phyloP scores from a whole-genome alignment of 2,329 filamentous ascomycete genomes.

The Penicillium rolfsii region DNA sequence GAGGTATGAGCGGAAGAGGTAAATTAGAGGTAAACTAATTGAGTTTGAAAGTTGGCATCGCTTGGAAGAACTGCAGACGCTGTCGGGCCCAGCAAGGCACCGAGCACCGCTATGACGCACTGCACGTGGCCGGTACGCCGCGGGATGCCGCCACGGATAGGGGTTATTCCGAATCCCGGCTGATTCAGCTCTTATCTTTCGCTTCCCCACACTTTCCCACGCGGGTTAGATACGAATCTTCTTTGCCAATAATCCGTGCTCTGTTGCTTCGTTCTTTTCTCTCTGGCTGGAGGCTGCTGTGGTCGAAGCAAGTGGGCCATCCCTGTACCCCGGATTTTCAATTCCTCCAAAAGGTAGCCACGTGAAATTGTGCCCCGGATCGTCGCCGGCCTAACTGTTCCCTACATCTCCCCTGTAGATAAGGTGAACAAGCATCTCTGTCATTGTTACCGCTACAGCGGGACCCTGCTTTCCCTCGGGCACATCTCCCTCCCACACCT shows the following conservation, averaged over 20 bases:
- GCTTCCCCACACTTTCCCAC: slow-evolving; percentile 32
- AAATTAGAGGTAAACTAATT: not conserved
- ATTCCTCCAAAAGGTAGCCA: not conserved
- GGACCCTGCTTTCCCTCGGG: slow-evolving; percentile 12
- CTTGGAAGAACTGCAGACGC: not conserved
- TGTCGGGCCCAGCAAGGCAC: slow-evolving; percentile 1
- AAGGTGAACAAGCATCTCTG: slow-evolving; percentile 4
- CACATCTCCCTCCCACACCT: slow-evolving; percentile 36
- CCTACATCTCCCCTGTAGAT: slow-evolving; percentile 15
- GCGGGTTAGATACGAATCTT: slow-evolving; percentile 16
- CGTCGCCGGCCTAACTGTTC: slow-evolving; percentile 15
- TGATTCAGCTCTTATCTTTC: slow-evolving; percentile 27
- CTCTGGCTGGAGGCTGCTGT: not conserved
- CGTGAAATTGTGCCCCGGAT: slow-evolving; percentile 14
- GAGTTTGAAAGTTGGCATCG: slow-evolving; percentile 1
- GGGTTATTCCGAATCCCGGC: slow-evolving; percentile 18
- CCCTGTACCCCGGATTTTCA: slow-evolving; percentile 5
- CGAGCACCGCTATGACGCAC: slow-evolving; percentile 18
- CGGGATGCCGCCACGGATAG: slow-evolving; percentile 22
- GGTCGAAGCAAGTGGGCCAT: slow-evolving; percentile 12
- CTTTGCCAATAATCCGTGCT: not conserved
- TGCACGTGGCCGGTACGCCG: slow-evolving; percentile 27
- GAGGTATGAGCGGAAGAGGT: slow-evolving; percentile 12
- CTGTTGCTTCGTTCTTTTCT: slow-evolving; percentile 4
- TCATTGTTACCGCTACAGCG: slow-evolving; percentile 23